Evolutionary conservation across 139 green algal genomes (phyloP).

Genomic region (Ulvella scutata): DNA sequence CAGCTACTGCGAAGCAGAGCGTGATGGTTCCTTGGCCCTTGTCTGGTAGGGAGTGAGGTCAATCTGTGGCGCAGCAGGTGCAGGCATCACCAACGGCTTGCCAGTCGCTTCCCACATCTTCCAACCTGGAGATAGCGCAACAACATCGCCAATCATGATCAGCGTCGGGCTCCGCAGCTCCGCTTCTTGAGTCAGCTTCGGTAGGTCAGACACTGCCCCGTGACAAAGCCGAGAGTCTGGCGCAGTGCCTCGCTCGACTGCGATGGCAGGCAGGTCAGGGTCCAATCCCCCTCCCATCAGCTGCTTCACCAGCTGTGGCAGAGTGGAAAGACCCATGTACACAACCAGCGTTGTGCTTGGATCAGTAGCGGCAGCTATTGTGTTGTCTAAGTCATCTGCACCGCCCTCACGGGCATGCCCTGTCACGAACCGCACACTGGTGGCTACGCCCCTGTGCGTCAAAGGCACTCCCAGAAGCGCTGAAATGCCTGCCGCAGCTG

Average conservation of each 20-base stretch:
- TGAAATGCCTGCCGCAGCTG: constrained; percentile 49
- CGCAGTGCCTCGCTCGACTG: constrained; percentile 90
- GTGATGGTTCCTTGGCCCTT: too few species aligned
- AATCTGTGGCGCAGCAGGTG: not conserved
- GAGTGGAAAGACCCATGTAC: constrained; percentile 94
- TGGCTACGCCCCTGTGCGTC: constrained; percentile 90
- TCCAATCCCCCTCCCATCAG: constrained; percentile 42
- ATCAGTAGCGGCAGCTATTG: constrained; percentile 40
- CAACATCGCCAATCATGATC: constrained; percentile 80
- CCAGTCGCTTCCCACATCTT: not conserved
- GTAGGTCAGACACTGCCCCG: constrained; percentile 33
- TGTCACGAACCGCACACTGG: constrained; percentile 74
- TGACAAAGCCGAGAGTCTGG: constrained; percentile 66
- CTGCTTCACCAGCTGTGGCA: constrained; percentile 50
- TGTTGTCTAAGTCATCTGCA: constrained; percentile 30
- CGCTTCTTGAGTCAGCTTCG: constrained; percentile 10
- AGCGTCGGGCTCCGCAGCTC: constrained; percentile 80
- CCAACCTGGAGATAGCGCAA: constrained; percentile 48
- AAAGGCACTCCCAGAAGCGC: constrained; percentile 82
- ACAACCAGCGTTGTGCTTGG: constrained; percentile 86
- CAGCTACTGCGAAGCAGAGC: too few species aligned
- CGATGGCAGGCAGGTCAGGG: constrained; percentile 65
- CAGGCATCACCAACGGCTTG: not conserved
- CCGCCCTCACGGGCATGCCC: constrained; percentile 76
- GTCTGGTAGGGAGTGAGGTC: not conserved